Evolutionary conservation across 73 alveolate species (phyloP).

Genomic region (Durusdinium trenchii): DNA sequence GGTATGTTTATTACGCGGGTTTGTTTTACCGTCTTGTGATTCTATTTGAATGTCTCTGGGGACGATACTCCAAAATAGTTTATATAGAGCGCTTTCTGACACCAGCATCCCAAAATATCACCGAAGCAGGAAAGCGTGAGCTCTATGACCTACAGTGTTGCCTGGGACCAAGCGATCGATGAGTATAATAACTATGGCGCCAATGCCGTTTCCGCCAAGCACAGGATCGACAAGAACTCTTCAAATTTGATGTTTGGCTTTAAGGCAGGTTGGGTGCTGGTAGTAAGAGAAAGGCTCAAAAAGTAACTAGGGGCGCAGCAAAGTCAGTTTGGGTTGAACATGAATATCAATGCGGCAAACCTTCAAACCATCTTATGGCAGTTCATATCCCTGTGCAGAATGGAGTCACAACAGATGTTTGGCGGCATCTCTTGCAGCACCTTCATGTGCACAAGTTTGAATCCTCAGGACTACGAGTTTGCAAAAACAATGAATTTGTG

Average conservation of each 20-base stretch:
- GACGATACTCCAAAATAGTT: too few relatives aligned
- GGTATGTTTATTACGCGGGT: too few relatives aligned
- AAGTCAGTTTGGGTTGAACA: too few relatives aligned
- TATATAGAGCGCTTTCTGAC: too few relatives aligned
- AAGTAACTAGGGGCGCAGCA: too few relatives aligned
- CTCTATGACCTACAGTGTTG: neutral
- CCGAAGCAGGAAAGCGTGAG: too few relatives aligned
- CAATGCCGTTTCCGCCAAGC: neutral
- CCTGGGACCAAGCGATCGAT: neutral
- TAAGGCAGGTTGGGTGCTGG: neutral
- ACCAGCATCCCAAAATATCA: too few relatives aligned
- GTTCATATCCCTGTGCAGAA: neutral
- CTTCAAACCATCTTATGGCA: too few relatives aligned
- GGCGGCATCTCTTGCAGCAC: slow-evolving; percentile 1
- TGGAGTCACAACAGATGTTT: neutral
- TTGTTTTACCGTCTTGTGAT: too few relatives aligned
- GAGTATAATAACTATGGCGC: neutral
- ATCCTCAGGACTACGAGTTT: neutral
- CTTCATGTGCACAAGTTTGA: slow-evolving; percentile 27
- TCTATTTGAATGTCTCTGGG: too few relatives aligned
- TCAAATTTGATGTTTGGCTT: neutral
- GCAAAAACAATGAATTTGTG: neutral
- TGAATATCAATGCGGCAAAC: too few relatives aligned
- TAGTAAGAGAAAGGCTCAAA: neutral
- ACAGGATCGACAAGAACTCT: neutral